Percentiles rank a stretch among this genome's conserved stretches.
These are phyloP conservation scores for Fusarium sp. DNA, from an alignment of 2,329 filamentous ascomycete species.

Conservation along the genomic window DNA sequence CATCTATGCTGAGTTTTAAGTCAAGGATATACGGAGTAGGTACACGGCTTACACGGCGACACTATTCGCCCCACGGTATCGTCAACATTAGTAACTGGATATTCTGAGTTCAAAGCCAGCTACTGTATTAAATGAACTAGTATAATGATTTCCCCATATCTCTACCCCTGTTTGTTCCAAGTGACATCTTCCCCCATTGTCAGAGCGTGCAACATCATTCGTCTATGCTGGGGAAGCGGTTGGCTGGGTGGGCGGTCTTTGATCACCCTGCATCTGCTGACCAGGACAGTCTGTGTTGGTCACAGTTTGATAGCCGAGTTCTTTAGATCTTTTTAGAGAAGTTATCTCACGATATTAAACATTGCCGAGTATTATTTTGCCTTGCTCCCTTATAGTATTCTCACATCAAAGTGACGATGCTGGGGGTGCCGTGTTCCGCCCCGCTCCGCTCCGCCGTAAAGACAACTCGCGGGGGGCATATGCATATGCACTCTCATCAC, in stretches of 20 bases:
- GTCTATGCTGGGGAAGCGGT: slow-evolving; percentile 6
- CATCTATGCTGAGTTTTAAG: too few relatives aligned
- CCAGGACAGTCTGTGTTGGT: slow-evolving; percentile 13
- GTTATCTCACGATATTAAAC: background rate
- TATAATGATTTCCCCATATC: slow-evolving; percentile 23
- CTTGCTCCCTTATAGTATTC: background rate
- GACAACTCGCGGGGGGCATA: slow-evolving; percentile 9
- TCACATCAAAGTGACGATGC: background rate
- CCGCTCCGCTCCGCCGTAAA: slow-evolving; percentile 34
- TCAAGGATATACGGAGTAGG: background rate
- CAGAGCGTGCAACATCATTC: slow-evolving; percentile 29
- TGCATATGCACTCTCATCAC: slow-evolving; percentile 9
- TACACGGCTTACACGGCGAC: background rate
- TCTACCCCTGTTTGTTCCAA: slow-evolving; percentile 38
- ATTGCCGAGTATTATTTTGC: slow-evolving; percentile 11
- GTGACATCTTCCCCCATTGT: slow-evolving; percentile 36
- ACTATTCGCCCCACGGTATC: background rate
- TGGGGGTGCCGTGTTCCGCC: slow-evolving; percentile 27
- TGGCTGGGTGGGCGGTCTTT: background rate
- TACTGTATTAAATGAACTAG: background rate
- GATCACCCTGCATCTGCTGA: slow-evolving; percentile 16
- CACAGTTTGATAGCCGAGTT: slow-evolving; percentile 4
- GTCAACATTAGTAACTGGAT: background rate
- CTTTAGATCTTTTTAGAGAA: background rate
- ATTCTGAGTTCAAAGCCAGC: background rate